These are phyloP conservation scores for Berberis vulgaris DNA, from an alignment of 164 flowering plant genomes.

Conservation along the genomic window DNA sequence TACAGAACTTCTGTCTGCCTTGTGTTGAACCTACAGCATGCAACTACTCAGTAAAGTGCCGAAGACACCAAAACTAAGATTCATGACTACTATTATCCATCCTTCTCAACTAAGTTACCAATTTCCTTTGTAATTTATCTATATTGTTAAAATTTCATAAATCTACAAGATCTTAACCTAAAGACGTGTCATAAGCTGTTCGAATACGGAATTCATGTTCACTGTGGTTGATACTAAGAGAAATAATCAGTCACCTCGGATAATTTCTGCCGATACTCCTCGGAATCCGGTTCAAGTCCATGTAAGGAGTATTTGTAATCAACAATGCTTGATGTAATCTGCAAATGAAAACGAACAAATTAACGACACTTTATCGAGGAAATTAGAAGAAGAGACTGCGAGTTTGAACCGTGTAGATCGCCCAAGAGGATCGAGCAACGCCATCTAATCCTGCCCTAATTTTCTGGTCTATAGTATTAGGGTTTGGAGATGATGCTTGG, in stretches of 20 bases:
- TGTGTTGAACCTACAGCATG: too few relatives aligned
- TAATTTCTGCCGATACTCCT: conserved; percentile 32
- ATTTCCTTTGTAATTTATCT: too few relatives aligned
- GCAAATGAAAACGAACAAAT: conserved; percentile 8
- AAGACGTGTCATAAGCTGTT: too few relatives aligned
- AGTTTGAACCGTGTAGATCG: conserved; percentile 34
- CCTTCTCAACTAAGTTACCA: too few relatives aligned
- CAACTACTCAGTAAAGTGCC: too few relatives aligned
- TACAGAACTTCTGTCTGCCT: too few relatives aligned
- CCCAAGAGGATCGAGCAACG: conserved; percentile 65
- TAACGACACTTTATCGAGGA: background rate
- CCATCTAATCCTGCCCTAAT: conserved; percentile 30
- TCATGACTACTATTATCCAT: too few relatives aligned
- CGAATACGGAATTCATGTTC: too few relatives aligned
- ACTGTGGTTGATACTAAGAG: too few relatives aligned
- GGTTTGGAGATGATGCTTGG: conserved; percentile 16
- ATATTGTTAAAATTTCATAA: too few relatives aligned
- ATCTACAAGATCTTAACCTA: too few relatives aligned
- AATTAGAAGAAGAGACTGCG: background rate
- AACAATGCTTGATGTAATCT: conserved; percentile 50
- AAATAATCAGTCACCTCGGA: conserved; percentile 36
- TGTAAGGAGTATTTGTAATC: conserved; percentile 69
- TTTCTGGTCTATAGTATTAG: conserved; percentile 16
- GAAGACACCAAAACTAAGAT: too few relatives aligned
- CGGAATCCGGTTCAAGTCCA: conserved; percentile 38